These are phyloP conservation scores for Cystofilobasidium capitatum DNA, from an alignment of 768 basidiomycete species.

Conservation along the genomic window DNA sequence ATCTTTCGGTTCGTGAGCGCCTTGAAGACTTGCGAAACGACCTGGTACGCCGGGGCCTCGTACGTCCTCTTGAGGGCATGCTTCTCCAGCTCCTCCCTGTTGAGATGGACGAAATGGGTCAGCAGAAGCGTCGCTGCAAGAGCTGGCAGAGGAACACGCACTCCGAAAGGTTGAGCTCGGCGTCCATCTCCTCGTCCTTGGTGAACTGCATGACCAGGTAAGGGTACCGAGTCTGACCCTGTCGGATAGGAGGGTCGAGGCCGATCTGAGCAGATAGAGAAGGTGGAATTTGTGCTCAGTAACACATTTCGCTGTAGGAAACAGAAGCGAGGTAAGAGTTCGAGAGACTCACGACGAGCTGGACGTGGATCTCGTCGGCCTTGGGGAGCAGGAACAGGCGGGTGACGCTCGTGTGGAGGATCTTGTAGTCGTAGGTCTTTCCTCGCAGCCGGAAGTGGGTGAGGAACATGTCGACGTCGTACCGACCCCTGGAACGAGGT, in stretches of 20 bases:
- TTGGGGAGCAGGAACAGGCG: constrained; percentile 87
- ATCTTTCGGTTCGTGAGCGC: constrained; percentile 85
- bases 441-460: constrained; percentile 91
- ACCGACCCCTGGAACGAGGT: constrained; percentile 58
- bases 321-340: neutral
- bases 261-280: constrained; percentile 55
- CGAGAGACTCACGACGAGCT: constrained; percentile 79
- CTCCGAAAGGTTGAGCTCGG: constrained; percentile 88
- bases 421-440: constrained; percentile 98
- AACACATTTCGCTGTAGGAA: neutral
- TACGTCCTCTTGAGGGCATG: constrained; percentile 82
- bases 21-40: constrained; percentile 87
- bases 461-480: constrained; percentile 96
- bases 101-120: neutral
- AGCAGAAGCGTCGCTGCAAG: neutral
- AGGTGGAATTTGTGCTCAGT: neutral
- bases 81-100: constrained; percentile 40
- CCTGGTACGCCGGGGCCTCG: constrained; percentile 89
- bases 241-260: constrained; percentile 83
- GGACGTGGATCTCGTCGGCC: constrained; percentile 80
- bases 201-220: constrained; percentile 97
- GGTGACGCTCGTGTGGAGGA: constrained; percentile 77
- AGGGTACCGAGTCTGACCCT: constrained; percentile 95
- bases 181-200: constrained; percentile 93
- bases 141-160: constrained; percentile 42